phyloP scores from a whole-genome alignment of 257 asterid genomes.

The Coffea canephora region DNA sequence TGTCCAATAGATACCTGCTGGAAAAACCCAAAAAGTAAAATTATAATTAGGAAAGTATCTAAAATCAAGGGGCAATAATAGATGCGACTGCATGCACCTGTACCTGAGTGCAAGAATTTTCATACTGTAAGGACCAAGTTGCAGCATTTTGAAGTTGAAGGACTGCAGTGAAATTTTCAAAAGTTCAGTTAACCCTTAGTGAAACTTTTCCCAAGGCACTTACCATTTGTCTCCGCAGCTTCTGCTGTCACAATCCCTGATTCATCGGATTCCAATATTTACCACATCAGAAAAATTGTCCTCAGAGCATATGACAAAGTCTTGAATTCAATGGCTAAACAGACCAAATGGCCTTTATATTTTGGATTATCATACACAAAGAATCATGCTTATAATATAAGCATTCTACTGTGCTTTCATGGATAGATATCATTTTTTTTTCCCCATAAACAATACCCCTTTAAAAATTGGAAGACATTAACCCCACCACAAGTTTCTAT shows the following conservation, averaged over 20 bases:
- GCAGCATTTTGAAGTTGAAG: not conserved
- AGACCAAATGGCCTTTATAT: conserved; percentile 14
- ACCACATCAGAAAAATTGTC: conserved; percentile 5
- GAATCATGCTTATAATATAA: conserved; percentile 25
- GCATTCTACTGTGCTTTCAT: conserved; percentile 12
- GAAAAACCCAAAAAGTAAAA: too few species aligned
- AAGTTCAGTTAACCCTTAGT: not conserved
- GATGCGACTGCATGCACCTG: too few species aligned
- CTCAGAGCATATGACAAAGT: conserved; percentile 29
- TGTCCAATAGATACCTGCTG: too few species aligned
- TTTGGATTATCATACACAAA: conserved; percentile 4
- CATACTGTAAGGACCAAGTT: not conserved
- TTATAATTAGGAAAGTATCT: too few species aligned
- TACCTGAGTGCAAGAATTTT: not conserved
- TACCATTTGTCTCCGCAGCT: not conserved
- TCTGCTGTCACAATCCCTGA: conserved; percentile 18
- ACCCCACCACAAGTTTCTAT: conserved; percentile 12
- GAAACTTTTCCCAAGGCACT: not conserved
- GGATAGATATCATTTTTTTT: not conserved
- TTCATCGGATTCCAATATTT: conserved; percentile 22
- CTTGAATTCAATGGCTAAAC: conserved; percentile 22
- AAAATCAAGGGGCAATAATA: too few species aligned
- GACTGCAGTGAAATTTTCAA: not conserved
- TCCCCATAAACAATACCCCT: not conserved
- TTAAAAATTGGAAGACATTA: conserved; percentile 6